These are phyloP conservation scores for Fusarium haematococcum DNA, from an alignment of 2,329 filamentous ascomycete species.

Conservation along the genomic window DNA sequence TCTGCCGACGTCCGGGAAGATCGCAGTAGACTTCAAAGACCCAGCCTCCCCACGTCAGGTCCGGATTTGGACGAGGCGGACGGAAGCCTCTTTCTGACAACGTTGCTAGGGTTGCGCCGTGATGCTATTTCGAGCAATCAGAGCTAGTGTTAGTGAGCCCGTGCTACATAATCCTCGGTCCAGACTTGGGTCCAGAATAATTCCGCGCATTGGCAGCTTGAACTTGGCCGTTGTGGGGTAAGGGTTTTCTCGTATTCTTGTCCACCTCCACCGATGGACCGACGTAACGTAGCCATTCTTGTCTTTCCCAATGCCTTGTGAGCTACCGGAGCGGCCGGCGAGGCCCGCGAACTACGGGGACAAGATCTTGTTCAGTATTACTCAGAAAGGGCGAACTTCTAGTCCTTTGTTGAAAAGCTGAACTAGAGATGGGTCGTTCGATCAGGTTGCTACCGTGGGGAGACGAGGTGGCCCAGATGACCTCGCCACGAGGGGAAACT, in stretches of 20 bases:
- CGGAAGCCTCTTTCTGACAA: neutral
- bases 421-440: constrained; percentile 8
- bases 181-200: constrained; percentile 32
- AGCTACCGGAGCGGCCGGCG: constrained; percentile 4
- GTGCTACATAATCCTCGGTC: neutral
- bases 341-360: neutral
- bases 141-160: neutral
- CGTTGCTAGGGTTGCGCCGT: constrained; percentile 25
- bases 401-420: neutral
- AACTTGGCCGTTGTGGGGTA: constrained; percentile 34
- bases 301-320: neutral
- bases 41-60: neutral
- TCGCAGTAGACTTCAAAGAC: neutral
- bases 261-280: constrained; percentile 2
- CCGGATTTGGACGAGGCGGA: neutral
- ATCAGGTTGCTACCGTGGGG: neutral
- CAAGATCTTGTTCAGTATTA: neutral
- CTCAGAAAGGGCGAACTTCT: neutral
- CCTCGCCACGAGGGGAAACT: constrained; percentile 26
- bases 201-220: constrained; percentile 13
- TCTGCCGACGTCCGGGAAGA: constrained; percentile 1
- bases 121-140: constrained; percentile 35
- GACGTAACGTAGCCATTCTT: constrained; percentile 30
- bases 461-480: constrained; percentile 23
- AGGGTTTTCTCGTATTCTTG: constrained; percentile 38